Evolutionary conservation across 768 basidiomycete genomes (phyloP).

Genomic region (Collybia nuda): DNA sequence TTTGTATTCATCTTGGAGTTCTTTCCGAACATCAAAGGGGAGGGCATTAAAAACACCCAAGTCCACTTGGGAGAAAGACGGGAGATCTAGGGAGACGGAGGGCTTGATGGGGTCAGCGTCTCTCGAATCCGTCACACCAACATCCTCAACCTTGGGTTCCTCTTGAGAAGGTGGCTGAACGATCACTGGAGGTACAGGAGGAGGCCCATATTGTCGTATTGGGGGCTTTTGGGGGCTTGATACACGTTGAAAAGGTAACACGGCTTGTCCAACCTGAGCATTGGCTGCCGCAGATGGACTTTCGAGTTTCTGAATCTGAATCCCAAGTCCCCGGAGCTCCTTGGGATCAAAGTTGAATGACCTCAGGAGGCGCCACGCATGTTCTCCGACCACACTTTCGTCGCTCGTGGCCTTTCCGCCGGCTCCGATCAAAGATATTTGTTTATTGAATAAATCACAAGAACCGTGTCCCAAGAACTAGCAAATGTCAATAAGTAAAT

Average conservation of each 20-base stretch:
- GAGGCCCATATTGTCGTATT: conserved; percentile 1
- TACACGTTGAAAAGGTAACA: conserved; percentile 51
- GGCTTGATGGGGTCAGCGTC: conserved; percentile 17
- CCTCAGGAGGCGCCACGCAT: conserved; percentile 74
- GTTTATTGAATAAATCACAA: conserved; percentile 82
- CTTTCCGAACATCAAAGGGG: conserved; percentile 66
- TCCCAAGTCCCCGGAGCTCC: conserved; percentile 90
- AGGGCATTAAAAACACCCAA: conserved; percentile 67
- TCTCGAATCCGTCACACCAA: not conserved
- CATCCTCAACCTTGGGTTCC: conserved; percentile 1
- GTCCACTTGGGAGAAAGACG: conserved; percentile 78
- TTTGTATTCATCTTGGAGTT: conserved; percentile 66
- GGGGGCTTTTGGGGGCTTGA: conserved; percentile 12
- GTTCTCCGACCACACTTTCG: conserved; percentile 64
- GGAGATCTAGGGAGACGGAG: conserved; percentile 41
- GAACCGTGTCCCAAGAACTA: conserved; percentile 92
- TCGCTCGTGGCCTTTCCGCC: conserved; percentile 76
- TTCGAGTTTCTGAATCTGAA: conserved; percentile 90
- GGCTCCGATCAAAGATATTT: conserved; percentile 54
- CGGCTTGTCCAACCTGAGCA: conserved; percentile 53
- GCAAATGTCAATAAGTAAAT: not conserved
- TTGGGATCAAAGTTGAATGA: conserved; percentile 76
- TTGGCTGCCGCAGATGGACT: conserved; percentile 29
- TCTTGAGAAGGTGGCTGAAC: conserved; percentile 18
- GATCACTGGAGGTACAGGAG: conserved; percentile 10